Evolutionary conservation across 2,329 filamentous ascomycete species (phyloP), one percentile per base, ranked within the genome.

Genomic region (Epichloe aotearoae): DNA sequence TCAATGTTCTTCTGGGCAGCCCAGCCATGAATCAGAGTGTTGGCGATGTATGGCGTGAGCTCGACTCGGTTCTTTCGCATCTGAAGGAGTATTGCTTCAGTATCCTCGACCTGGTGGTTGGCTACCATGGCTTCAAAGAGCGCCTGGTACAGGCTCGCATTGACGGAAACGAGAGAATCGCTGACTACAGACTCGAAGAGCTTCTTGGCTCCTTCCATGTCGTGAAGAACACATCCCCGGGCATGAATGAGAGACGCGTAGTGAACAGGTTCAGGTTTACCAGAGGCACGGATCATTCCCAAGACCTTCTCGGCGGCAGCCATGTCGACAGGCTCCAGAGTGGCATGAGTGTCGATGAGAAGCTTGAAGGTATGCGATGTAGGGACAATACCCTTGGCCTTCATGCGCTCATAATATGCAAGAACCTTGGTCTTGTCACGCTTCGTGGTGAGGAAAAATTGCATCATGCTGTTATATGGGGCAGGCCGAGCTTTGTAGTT

Each of bases 401-500:
- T 82, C 93, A 98, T 97, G 55, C 91, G 87, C 68, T 95, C 84
- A 64, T 95, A 97, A 75, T 97, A 98, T 34, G 83, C 77, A 23
- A 98, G 76, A 5, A 96, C 91, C 80, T 97, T 97, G 66, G 76
- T 73, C 71, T 93, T 91, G 67, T 98, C 91, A 49, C 89, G 88
- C 79, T 97, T 97, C 50, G 91, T 97, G 52, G 88, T 95, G 58
- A 97, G 75, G 79, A 97, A 98, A 73, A 95, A 97, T 66, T 98
- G 93, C 82, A 98, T 98, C 83, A 98, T 86, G 69, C 88, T 95
- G 75, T 98, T 96, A 76, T 98, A 98, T 1, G 93, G 93, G 23
- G 93, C 93, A 26, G 93, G 90, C 10, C 93, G 85, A 40, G 93
- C 88, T 75, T 96, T 97, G 79, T 98, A 98, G 73, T 98, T 98